Evolutionary conservation across 305 asterid species (phyloP).

Genomic region (Rubia balearica): DNA sequence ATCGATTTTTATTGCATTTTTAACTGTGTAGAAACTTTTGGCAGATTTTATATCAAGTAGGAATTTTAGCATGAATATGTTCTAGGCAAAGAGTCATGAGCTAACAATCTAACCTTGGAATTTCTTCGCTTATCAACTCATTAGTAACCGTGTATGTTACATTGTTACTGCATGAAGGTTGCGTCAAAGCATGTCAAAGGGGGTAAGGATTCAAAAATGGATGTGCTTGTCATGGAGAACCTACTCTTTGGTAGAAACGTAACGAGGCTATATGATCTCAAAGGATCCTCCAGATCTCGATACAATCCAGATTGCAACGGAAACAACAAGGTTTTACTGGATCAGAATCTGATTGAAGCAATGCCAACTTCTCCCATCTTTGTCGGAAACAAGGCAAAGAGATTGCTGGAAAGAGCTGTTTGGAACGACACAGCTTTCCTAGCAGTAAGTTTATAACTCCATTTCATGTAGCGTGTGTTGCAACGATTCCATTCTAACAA

Average conservation of each 20-base stretch:
- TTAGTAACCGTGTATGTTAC: constrained; percentile 12
- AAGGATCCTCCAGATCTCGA: constrained; percentile 76
- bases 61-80: neutral
- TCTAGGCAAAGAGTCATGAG: neutral
- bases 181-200: constrained; percentile 32
- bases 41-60: neutral
- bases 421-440: constrained; percentile 92
- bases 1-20: neutral
- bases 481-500: neutral
- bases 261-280: constrained; percentile 76
- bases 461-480: neutral
- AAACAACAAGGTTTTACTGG: constrained; percentile 67
- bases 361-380: constrained; percentile 89
- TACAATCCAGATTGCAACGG: constrained; percentile 75
- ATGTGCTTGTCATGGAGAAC: constrained; percentile 82
- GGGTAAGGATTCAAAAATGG: constrained; percentile 78
- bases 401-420: constrained; percentile 72
- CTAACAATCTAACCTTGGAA: neutral
- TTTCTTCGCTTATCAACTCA: constrained; percentile 4
- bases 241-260: constrained; percentile 62
- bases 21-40: neutral
- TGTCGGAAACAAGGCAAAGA: constrained; percentile 70
- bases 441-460: constrained; percentile 46
- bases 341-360: constrained; percentile 83
- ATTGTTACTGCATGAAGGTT: constrained; percentile 36